Conservation (phyloP, 768 basidiomycete genomes). For the Thelephora ganbajun region DNA sequence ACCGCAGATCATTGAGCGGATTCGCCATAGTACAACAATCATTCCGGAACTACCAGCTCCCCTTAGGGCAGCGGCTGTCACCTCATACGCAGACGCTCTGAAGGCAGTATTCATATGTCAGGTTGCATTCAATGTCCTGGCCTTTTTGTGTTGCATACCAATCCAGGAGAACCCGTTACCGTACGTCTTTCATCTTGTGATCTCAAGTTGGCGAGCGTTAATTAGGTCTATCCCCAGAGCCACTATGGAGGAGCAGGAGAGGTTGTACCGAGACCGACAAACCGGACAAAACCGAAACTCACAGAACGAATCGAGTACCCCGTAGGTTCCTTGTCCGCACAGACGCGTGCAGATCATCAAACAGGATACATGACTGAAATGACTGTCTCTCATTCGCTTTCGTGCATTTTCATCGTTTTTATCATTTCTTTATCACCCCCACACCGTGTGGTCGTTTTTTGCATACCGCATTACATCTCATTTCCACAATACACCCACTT, state of each 20-base stretch:
- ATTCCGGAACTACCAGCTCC: slow-evolving; percentile 51
- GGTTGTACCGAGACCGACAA: slow-evolving; percentile 33
- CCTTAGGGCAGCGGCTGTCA: slow-evolving; percentile 46
- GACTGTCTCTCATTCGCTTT: neutral
- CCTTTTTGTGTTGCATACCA: slow-evolving; percentile 55
- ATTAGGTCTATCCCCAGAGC: slow-evolving; percentile 24
- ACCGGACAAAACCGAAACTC: slow-evolving; percentile 6
- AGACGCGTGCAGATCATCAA: neutral
- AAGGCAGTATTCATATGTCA: slow-evolving; percentile 77
- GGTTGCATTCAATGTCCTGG: slow-evolving; percentile 47
- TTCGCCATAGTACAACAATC: slow-evolving; percentile 61
- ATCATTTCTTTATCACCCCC: neutral
- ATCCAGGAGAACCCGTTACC: slow-evolving; percentile 65
- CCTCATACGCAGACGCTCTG: slow-evolving; percentile 69
- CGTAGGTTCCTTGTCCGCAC: neutral
- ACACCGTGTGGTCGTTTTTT: no score
- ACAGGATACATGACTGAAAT: no score
- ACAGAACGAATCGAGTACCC: neutral
- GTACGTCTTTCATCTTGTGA: slow-evolving; percentile 13
- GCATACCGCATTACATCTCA: neutral
- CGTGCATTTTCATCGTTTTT: neutral
- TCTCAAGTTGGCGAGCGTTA: neutral
- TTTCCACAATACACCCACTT: neutral
- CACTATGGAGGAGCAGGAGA: slow-evolving; percentile 48
- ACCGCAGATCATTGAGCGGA: slow-evolving; percentile 54